Conservation (phyloP, 1,284 basidiomycete species). For the Heliocybe sulcata region DNA sequence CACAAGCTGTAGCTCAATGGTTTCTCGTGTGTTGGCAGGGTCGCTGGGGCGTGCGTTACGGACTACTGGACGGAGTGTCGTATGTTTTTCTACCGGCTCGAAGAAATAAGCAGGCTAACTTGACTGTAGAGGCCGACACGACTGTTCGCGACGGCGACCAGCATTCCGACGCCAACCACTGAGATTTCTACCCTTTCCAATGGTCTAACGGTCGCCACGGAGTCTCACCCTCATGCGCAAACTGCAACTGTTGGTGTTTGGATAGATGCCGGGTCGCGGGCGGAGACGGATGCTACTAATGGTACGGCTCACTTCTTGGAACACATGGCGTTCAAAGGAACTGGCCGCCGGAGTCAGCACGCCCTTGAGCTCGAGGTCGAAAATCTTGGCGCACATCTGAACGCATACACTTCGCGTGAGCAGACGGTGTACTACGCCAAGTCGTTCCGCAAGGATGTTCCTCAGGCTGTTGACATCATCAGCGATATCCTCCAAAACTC, state of each 20-base stretch:
- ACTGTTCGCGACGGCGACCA: conserved; percentile 67
- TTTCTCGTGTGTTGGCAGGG: conserved; percentile 1
- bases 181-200: conserved; percentile 87
- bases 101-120: neutral
- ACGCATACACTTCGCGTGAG: conserved; percentile 98
- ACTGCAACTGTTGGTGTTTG: conserved; percentile 98
- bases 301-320: conserved; percentile 99
- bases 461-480: conserved; percentile 91
- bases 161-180: conserved; percentile 67
- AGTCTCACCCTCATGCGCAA: conserved; percentile 90
- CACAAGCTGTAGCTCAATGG: conserved; percentile 2
- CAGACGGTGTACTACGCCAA: conserved; percentile 99
- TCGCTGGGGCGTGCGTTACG: conserved; percentile 2
- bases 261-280: conserved; percentile 97
- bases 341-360: conserved; percentile 84
- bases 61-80: neutral
- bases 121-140: conserved; percentile 24
- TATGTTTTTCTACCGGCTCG: neutral
- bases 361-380: conserved; percentile 96
- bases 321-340: conserved; percentile 97
- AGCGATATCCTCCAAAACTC: conserved; percentile 98
- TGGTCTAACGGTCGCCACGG: conserved; percentile 89
- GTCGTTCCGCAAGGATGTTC: conserved; percentile 95
- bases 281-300: conserved; percentile 90
- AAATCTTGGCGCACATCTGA: conserved; percentile 95